phyloP scores from a whole-genome alignment of 805 yeast species.

The Yamadazyma sp. region DNA sequence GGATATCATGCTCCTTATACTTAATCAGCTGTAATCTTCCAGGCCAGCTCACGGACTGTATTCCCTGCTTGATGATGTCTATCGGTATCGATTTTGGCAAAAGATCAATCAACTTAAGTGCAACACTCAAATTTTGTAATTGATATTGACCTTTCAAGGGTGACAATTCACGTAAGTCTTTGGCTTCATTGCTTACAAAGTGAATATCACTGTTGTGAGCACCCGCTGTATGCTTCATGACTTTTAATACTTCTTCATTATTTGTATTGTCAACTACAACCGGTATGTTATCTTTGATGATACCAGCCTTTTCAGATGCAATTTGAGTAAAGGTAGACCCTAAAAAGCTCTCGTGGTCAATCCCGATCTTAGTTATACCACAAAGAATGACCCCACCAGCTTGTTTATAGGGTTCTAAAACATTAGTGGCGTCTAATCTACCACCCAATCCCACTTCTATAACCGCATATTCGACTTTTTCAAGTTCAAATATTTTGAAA shows the following conservation, averaged over 20 bases:
- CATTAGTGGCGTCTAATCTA: constrained; percentile 83
- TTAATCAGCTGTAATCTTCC: constrained; percentile 68
- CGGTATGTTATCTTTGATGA: constrained; percentile 59
- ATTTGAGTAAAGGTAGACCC: constrained; percentile 67
- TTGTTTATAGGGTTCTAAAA: constrained; percentile 32
- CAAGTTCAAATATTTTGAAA: constrained; percentile 62
- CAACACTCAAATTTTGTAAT: constrained; percentile 61
- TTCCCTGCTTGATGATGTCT: constrained; percentile 48
- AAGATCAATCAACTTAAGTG: constrained; percentile 53
- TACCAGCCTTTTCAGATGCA: constrained; percentile 84
- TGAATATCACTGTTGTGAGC: constrained; percentile 24
- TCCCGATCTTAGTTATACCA: constrained; percentile 79
- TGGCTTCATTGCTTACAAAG: constrained; percentile 11
- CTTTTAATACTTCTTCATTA: constrained; percentile 45
- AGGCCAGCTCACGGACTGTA: constrained; percentile 68
- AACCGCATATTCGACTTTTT: constrained; percentile 67
- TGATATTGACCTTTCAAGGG: constrained; percentile 78
- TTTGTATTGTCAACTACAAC: constrained; percentile 75
- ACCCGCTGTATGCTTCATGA: constrained; percentile 38
- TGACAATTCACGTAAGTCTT: constrained; percentile 21
- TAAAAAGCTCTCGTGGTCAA: constrained; percentile 78
- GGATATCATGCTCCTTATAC: constrained; percentile 24
- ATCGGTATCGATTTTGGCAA: constrained; percentile 17
- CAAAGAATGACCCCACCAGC: constrained; percentile 49
- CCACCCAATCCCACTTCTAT: constrained; percentile 98